Evolutionary conservation across 495 filamentous ascomycete genomes (phyloP), one percentile per base, ranked within the genome.

Genomic region (Hypoxylon subgilvum): DNA sequence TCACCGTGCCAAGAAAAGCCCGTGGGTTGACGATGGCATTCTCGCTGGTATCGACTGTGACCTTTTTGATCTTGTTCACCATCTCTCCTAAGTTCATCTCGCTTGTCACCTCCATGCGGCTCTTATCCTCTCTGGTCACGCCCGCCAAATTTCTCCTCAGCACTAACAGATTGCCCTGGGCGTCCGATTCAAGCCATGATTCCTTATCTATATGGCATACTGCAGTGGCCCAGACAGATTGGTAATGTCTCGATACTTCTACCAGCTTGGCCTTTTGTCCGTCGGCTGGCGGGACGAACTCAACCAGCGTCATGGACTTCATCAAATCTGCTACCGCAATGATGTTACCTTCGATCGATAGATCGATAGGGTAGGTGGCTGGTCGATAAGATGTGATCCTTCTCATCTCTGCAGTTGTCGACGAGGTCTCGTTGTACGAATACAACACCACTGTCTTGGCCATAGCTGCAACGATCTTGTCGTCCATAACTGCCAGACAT

Each of bases 311-410:
- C 30, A 94, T 76, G 25, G 89, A 93, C 76, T 97, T 96, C 91
- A 96, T 97, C 31, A 99, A 75, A 63, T 99, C 94, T 1, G 86
- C 89, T 3, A 99, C 85, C 0, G 88, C 88, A 57, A 97, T 93
- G 21, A 83, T 78, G 51, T 88, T 81, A 10, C 74, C 84, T 12
- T 79, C 78, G 7, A 96, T 80, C 9, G 84, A 80, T n/a, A 99
- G 57, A 65, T 95, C 90, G 19, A 95, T 83, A 1, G 94, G 95
- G 22, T 89, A 89, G 0, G 90, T 96, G 14, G 91, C 84, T 9
- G 90, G 88, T 13, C 91, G 83, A 69, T 90, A 97, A 8, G 82
- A 84, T 34, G 87, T 87, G 6, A 86, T 57, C 66, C 86, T 90
- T 25, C 78, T 79, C 23, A 97, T 76, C 31, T 70, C 63, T 8